These are phyloP conservation scores for Blastomyces gilchristii DNA, from an alignment of 2,329 filamentous ascomycete species.

Conservation along the genomic window DNA sequence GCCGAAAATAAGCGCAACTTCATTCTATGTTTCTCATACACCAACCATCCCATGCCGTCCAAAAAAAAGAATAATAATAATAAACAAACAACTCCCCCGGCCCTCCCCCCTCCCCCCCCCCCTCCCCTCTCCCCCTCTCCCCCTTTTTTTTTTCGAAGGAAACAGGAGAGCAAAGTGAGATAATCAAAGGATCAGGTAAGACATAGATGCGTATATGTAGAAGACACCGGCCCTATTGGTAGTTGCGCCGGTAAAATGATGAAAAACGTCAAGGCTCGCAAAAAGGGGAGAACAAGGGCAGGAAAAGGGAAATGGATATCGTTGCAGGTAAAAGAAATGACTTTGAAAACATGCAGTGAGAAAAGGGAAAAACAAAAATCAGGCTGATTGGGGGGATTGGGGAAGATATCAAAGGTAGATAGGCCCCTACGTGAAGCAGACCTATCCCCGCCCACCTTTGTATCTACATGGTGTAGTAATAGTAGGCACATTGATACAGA, in stretches of 20 bases:
- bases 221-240: not conserved
- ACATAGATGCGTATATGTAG: not conserved
- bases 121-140: too few species aligned
- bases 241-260: not conserved
- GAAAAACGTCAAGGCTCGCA: constrained; percentile 7
- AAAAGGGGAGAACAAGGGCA: not conserved
- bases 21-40: constrained; percentile 2
- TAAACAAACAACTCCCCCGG: not conserved
- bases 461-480: constrained; percentile 4
- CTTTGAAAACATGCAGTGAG: not conserved
- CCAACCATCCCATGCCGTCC: not conserved
- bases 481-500: not conserved
- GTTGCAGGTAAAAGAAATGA: not conserved
- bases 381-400: not conserved
- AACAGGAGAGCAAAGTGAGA: not conserved
- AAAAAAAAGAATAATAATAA: not conserved
- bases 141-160: not conserved
- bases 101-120: too few species aligned
- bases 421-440: not conserved
- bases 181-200: not conserved
- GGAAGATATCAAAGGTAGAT: not conserved
- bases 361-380: not conserved
- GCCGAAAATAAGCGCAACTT: not conserved
- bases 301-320: not conserved
- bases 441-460: not conserved